Evolutionary conservation across 2,329 filamentous ascomycete species (phyloP).

Genomic region (Pseudogymnoascus sp.): DNA sequence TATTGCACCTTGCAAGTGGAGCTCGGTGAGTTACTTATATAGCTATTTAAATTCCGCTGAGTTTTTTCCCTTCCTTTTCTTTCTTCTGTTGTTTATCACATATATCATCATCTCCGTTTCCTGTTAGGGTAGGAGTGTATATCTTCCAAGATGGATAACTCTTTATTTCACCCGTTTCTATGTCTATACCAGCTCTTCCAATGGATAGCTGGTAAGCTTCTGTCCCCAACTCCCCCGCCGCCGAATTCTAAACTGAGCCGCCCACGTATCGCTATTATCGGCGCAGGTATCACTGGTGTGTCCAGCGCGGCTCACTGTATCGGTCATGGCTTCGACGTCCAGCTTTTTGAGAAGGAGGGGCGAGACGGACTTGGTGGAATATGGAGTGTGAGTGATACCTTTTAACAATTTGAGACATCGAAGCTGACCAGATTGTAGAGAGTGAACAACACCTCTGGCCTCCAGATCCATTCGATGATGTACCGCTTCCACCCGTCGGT

Average conservation of each 20-base stretch:
- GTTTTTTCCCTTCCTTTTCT: neutral
- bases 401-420: neutral
- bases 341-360: conserved; percentile 65
- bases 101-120: neutral
- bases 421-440: conserved; percentile 35
- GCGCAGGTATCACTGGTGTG: conserved; percentile 59
- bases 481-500: conserved; percentile 81
- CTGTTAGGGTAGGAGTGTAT: neutral
- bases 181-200: conserved; percentile 59
- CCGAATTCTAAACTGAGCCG: conserved; percentile 46
- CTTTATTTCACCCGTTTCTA: conserved; percentile 43
- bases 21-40: neutral
- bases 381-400: conserved; percentile 55
- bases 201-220: conserved; percentile 51
- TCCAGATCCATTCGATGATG: conserved; percentile 81
- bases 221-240: conserved; percentile 62
- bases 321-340: conserved; percentile 76
- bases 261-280: conserved; percentile 55
- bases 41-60: neutral
- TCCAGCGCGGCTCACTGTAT: conserved; percentile 75
- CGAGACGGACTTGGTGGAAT: conserved; percentile 65
- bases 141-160: neutral
- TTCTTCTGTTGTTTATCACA: neutral
- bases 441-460: conserved; percentile 72
- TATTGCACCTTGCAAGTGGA: conserved; percentile 4